phyloP scores from a whole-genome alignment of 257 asterid species.

The Thymus mandschuricus region DNA sequence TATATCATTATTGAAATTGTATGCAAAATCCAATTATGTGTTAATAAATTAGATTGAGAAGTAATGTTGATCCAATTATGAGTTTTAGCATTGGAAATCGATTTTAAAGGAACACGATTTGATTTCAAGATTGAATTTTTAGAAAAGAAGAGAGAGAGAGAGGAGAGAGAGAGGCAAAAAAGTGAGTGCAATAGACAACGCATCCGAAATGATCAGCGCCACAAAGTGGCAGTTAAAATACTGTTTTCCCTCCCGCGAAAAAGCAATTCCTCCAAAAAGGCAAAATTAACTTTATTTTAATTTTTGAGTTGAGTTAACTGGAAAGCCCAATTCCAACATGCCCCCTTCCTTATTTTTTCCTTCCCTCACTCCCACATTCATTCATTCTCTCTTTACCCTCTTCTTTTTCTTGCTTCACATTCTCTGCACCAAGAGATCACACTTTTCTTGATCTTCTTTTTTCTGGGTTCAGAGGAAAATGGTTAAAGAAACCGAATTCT shows the following conservation, averaged over 20 bases:
- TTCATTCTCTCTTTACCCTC: neutral
- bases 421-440: slow-evolving; percentile 35
- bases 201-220: slow-evolving; percentile 63
- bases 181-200: slow-evolving; percentile 40
- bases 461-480: slow-evolving; percentile 31
- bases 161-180: neutral
- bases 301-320: slow-evolving; percentile 45
- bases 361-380: slow-evolving; percentile 30
- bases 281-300: slow-evolving; percentile 42
- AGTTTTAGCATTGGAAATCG: neutral
- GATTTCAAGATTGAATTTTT: neutral
- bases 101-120: neutral
- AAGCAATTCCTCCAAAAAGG: slow-evolving; percentile 40
- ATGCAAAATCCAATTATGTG: neutral
- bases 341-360: slow-evolving; percentile 35
- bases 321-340: slow-evolving; percentile 47
- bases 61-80: neutral
- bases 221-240: slow-evolving; percentile 72
- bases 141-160: neutral
- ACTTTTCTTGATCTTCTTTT: slow-evolving; percentile 13
- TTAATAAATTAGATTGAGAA: neutral
- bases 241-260: slow-evolving; percentile 80
- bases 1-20: too few species aligned
- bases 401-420: slow-evolving; percentile 13
- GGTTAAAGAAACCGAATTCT: slow-evolving; percentile 89